Base-by-base conservation (phyloP, 225 moss, liverwort and hornwort species). In the Takakia lepidozioides region DNA sequence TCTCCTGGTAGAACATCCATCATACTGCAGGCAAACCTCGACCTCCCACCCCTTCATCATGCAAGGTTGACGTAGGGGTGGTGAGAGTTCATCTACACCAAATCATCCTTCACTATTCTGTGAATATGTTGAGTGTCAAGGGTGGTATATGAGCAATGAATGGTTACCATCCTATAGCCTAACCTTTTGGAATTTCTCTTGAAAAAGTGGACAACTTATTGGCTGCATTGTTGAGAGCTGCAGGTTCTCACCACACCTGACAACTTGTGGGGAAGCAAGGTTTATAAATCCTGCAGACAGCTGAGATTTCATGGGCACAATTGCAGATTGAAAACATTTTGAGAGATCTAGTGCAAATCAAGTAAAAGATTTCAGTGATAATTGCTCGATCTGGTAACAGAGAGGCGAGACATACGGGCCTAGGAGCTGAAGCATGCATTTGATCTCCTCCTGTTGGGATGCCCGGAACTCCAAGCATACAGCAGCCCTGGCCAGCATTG, bases 371-470 rank as follows among this genome's bases (percentile, higher is more conserved):
- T 19, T 3, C 30, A 29, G 8, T 10, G 8, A 52, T 29, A 29
- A 52, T 30, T 1, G 1, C 11, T 37, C 19, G 2, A 21, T 19
- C 10, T 10, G 2, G 3, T 43, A 38, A 5, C 8, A 14, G 54
- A 38, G 51, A 43, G 40, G 30, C n/a, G n/a, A 19, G 13, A n/a
- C 65, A 52, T 78, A 85, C 88, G 53, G 61, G 46, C 27, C 62
- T 60, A 93, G 62, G 21, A 88, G 57, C 34, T 67, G 60, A 46
- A 61, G 50, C 64, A 88, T 75, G 61, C 67, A 84, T 67, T 81
- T 86, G 46, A 93, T 81, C 65, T 81, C 81, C 32, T 86, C 76
- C 58, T 88, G 86, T 13, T 78, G 75, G 53, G 51, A 71, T 29
- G 76, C 19, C 56, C 69, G 69, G 65, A 83, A 88, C 51, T 65